Conservation (phyloP, 192 early-diverging fungal species). For the Podochytrium sp. region DNA sequence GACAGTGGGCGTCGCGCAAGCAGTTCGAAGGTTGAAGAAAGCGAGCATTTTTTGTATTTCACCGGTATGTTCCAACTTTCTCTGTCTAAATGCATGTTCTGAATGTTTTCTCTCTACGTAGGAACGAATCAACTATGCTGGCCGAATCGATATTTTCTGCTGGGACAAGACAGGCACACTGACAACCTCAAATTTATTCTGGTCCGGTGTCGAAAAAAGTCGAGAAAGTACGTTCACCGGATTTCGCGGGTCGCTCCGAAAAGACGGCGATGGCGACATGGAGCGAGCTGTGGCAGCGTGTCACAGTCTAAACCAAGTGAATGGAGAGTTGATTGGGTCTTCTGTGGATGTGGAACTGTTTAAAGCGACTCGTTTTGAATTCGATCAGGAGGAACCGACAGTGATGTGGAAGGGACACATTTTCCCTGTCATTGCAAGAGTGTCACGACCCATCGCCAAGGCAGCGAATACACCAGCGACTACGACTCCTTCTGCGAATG, state of each 20-base stretch:
- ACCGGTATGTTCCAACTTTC: conserved; percentile 17
- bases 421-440: conserved; percentile 25
- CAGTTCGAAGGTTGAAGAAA: conserved; percentile 40
- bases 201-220: conserved; percentile 15
- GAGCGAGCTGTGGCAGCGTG: conserved; percentile 56
- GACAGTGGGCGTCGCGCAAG: conserved; percentile 45
- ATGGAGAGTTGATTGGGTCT: conserved; percentile 68
- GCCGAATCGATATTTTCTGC: conserved; percentile 49
- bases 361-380: conserved; percentile 59
- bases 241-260: neutral
- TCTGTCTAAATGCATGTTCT: neutral
- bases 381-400: conserved; percentile 20
- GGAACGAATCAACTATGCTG: conserved; percentile 47
- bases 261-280: conserved; percentile 26
- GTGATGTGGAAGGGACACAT: conserved; percentile 22
- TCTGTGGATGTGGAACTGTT: conserved; percentile 83
- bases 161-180: conserved; percentile 55
- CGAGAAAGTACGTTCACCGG: conserved; percentile 1
- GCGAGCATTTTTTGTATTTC: conserved; percentile 46
- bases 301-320: conserved; percentile 65
- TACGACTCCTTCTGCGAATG: neutral
- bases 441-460: neutral
- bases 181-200: conserved; percentile 15
- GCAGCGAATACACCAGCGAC: neutral
- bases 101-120: neutral